Evolutionary conservation across 305 asterid species (phyloP), one percentile per base, ranked within the genome.

Genomic region (Vinca major): DNA sequence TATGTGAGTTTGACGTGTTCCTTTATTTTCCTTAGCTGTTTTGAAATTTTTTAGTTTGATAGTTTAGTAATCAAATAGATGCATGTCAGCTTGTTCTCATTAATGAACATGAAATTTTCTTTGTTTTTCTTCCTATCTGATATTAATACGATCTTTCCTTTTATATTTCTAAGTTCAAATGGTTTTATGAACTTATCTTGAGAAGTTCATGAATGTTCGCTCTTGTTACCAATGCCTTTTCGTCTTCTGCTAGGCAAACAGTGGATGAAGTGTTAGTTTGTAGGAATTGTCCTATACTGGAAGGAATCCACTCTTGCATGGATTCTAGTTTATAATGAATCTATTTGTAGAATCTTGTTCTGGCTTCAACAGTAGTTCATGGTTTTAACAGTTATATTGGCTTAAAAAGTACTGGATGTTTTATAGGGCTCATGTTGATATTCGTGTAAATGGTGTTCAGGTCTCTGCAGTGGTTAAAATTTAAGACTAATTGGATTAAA

Each of bases 1-100:
- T n/a, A 79, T 19, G 44, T 72, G 61, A 57, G 58, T 70, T 58
- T 61, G 26, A 16, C 13, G n/a, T 7, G 39, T 7, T 61, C 48
- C 48, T 61, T 37, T 26, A 60, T 60, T 48, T 48, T 12, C 26
- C 16, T 1, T 1, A 8, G 40, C n/a, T 21, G 16, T 55, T 55
- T 6, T n/a, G 26, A 52, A n/a, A 7, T 52, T 4, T 5, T n/a
- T 17, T 0, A 17, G 5, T 52, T 52, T 52, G 26, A n/a, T 16
- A 2, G 4, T 52, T n/a, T 52, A 10, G 26, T 52, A 52, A 17
- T 55, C 26, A 39, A 4, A 55, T 9, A 55, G 40, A 9, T 55
- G 62, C 62, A 20, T 7, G 62, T 55, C 62, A 21, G 40, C 36
- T 21, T 4, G 16, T 21, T 55, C 16, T 10, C 62, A 21, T 10